Evolutionary conservation across 2,329 filamentous ascomycete species (phyloP), one percentile per base, ranked within the genome.

Genomic region (Lachnellula arida): DNA sequence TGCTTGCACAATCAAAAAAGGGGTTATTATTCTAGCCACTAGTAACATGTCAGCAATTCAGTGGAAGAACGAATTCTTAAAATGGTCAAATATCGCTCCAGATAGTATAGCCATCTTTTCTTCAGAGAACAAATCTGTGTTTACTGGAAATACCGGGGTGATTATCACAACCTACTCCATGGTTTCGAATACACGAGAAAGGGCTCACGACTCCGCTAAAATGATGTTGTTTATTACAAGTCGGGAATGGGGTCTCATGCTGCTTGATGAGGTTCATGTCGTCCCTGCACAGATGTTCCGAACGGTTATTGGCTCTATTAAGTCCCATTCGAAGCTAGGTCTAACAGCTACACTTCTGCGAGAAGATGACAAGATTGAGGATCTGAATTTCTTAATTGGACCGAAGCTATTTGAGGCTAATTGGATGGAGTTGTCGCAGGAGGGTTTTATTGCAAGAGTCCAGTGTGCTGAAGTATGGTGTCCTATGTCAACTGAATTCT

Each of bases 381-480:
- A 97, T 77, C 75, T 99, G 46, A 99, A 99, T 72, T 99, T 97
- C 70, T 76, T 99, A 56, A 97, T 99, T 67, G 94, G 94, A 0
- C 94, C 94, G 0, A 99, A 99, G 72, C 78, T 99, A 0, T 99
- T 96, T 69, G 94, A 99, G 73, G 94, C 94, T 28, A 99, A 99
- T 71, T 99, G 94, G 94, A 96, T 97, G 86, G 94, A 99, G 72
- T 81, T 99, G 42, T 94, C 93, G 1, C 90, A 97, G 67, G 91
- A 97, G 73, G 94, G 94, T 0, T 92, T 97, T 69, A 99, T 99
- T 71, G 94, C 94, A 37, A 88, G 91, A 64, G 94, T 99, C 2
- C 94, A 99, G 72, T 99, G 94, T 72, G 94, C 94, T 14, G 94
- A 97, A 73, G 94, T 99, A 5, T 99, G 94, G 94, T 99, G 94